These are phyloP conservation scores for Penicillium sp. DNA, from an alignment of 2,329 filamentous ascomycete species.

Conservation along the genomic window DNA sequence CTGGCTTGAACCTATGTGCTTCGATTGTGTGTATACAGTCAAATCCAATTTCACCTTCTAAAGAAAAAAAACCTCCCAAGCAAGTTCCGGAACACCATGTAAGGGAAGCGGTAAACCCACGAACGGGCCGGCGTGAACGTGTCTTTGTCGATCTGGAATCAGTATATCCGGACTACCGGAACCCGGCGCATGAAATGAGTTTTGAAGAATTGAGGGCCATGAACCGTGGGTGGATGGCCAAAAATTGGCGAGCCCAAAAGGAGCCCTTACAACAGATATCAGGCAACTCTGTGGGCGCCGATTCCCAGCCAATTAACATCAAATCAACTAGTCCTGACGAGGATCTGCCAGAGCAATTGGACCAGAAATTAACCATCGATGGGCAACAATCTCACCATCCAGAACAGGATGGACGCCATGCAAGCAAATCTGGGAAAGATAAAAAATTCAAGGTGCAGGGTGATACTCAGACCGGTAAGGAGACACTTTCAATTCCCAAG, in stretches of 20 bases:
- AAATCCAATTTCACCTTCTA: conserved; percentile 43
- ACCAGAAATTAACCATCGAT: conserved; percentile 37
- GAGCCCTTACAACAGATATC: conserved; percentile 62
- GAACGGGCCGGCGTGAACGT: conserved; percentile 80
- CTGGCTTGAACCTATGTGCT: conserved; percentile 50
- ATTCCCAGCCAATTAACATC: conserved; percentile 19
- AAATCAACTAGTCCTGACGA: conserved; percentile 27
- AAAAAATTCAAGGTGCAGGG: conserved; percentile 81
- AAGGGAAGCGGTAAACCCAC: conserved; percentile 80
- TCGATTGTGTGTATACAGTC: conserved; percentile 59
- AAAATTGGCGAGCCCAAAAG: conserved; percentile 55
- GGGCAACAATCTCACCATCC: conserved; percentile 22
- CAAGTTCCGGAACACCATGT: conserved; percentile 73
- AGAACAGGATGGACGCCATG: conserved; percentile 28
- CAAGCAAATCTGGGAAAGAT: conserved; percentile 47
- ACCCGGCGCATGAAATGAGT: conserved; percentile 75
- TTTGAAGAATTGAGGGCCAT: conserved; percentile 90
- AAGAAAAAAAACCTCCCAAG: conserved; percentile 49
- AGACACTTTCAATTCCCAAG: not conserved
- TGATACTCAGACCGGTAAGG: conserved; percentile 87
- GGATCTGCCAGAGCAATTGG: conserved; percentile 34
- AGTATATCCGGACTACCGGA: conserved; percentile 77
- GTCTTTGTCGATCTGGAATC: conserved; percentile 85
- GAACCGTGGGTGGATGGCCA: conserved; percentile 68
- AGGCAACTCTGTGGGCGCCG: conserved; percentile 34